Conservation (phyloP, 768 basidiomycete genomes). For the Leccinellum rugosiceps region DNA sequence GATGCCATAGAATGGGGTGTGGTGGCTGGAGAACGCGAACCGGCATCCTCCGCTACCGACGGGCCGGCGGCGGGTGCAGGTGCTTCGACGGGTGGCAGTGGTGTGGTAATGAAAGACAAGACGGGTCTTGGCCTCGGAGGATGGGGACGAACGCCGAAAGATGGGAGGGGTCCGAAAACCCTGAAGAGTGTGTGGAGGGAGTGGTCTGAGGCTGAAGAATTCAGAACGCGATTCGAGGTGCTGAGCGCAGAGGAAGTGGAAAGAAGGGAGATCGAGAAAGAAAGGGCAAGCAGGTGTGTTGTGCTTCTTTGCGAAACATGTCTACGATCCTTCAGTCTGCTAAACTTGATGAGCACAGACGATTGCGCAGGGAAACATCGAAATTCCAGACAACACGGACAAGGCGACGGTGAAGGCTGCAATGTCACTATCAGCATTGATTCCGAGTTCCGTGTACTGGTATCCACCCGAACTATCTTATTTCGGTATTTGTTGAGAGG, state of each 20-base stretch:
- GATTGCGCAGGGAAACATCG: slow-evolving; percentile 61
- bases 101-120: slow-evolving; percentile 71
- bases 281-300: slow-evolving; percentile 67
- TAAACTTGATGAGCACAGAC: slow-evolving; percentile 35
- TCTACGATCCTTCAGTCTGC: background rate
- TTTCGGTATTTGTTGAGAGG: slow-evolving; percentile 23
- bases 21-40: slow-evolving; percentile 55
- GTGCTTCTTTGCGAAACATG: background rate
- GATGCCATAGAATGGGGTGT: slow-evolving; percentile 95
- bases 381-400: slow-evolving; percentile 55
- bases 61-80: slow-evolving; percentile 10
- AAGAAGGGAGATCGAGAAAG: slow-evolving; percentile 81
- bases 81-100: slow-evolving; percentile 30
- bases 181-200: slow-evolving; percentile 92
- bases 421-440: slow-evolving; percentile 7
- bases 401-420: slow-evolving; percentile 33
- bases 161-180: slow-evolving; percentile 76
- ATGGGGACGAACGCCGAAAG: slow-evolving; percentile 74
- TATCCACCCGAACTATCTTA: slow-evolving; percentile 18
- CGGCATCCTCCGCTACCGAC: slow-evolving; percentile 16
- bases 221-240: slow-evolving; percentile 83
- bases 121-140: slow-evolving; percentile 75
- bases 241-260: slow-evolving; percentile 90
- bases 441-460: slow-evolving; percentile 4
- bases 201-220: slow-evolving; percentile 91